These are phyloP conservation scores for Sphagnum tenellum DNA, from an alignment of 225 moss, liverwort and hornwort genomes.

Conservation along the genomic window DNA sequence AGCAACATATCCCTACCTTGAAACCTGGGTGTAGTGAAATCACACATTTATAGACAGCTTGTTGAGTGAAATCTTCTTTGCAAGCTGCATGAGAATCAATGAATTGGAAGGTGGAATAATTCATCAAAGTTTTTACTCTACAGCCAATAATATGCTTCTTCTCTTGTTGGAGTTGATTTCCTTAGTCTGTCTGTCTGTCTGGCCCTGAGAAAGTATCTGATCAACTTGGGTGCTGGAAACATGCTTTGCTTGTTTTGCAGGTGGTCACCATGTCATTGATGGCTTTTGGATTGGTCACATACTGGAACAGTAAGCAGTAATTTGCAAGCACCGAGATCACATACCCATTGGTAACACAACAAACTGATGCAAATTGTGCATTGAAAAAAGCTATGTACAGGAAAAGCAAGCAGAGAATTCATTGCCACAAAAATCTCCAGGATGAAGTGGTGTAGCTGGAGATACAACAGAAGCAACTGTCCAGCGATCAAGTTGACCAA, in stretches of 20 bases:
- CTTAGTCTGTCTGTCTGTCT: neutral
- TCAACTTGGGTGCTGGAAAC: neutral
- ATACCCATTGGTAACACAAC: too few species aligned
- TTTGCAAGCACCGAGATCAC: too few species aligned
- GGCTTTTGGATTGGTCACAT: constrained; percentile 64
- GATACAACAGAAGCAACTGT: too few species aligned
- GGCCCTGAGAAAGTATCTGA: neutral
- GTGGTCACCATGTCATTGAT: constrained; percentile 92
- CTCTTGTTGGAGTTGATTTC: neutral
- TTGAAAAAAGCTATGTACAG: too few species aligned
- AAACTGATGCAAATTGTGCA: too few species aligned
- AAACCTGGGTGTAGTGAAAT: too few species aligned
- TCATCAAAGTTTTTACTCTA: neutral
- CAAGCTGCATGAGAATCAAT: neutral
- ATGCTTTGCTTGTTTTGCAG: constrained; percentile 20
- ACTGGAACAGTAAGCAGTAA: constrained; percentile 12
- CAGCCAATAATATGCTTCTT: neutral
- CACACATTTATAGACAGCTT: too few species aligned
- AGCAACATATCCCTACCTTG: neutral
- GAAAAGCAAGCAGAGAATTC: too few species aligned
- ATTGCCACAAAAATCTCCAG: too few species aligned
- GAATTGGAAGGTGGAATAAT: neutral
- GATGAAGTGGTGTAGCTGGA: too few species aligned
- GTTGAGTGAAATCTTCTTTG: too few species aligned
- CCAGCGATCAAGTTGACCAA: too few species aligned